Conservation (phyloP, 164 flowering plant species). For the Euptelea pleiosperma region DNA sequence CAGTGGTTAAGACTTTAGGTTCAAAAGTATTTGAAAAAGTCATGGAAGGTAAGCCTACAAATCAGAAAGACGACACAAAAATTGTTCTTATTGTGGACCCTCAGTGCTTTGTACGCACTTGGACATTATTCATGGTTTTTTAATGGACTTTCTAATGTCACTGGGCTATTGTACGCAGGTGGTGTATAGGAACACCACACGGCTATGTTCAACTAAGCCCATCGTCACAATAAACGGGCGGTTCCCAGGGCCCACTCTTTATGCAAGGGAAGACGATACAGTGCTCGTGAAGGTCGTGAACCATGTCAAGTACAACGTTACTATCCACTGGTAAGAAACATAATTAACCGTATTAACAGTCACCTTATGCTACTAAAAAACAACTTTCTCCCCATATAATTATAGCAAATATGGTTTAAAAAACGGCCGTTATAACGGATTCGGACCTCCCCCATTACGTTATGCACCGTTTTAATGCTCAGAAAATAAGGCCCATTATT, state of each 20-base stretch:
- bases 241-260: constrained; percentile 52
- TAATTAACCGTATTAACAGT: neutral
- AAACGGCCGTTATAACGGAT: too few relatives aligned
- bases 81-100: neutral
- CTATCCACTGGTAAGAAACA: constrained; percentile 44
- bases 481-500: too few relatives aligned
- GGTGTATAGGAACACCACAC: constrained; percentile 37
- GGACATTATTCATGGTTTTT: too few relatives aligned
- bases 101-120: too few relatives aligned
- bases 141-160: neutral
- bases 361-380: neutral
- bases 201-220: constrained; percentile 43
- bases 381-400: too few relatives aligned
- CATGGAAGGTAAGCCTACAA: too few relatives aligned
- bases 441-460: too few relatives aligned
- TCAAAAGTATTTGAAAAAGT: too few relatives aligned
- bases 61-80: too few relatives aligned
- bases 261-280: constrained; percentile 48
- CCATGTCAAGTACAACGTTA: constrained; percentile 45
- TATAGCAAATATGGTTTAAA: too few relatives aligned
- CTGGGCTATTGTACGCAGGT: constrained; percentile 27
- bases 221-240: constrained; percentile 48
- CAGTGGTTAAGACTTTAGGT: too few relatives aligned
- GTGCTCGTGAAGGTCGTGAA: constrained; percentile 45
- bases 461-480: too few relatives aligned